These are phyloP conservation scores for Sarocladium strictum DNA, from an alignment of 2,329 filamentous ascomycete species.

Conservation along the genomic window DNA sequence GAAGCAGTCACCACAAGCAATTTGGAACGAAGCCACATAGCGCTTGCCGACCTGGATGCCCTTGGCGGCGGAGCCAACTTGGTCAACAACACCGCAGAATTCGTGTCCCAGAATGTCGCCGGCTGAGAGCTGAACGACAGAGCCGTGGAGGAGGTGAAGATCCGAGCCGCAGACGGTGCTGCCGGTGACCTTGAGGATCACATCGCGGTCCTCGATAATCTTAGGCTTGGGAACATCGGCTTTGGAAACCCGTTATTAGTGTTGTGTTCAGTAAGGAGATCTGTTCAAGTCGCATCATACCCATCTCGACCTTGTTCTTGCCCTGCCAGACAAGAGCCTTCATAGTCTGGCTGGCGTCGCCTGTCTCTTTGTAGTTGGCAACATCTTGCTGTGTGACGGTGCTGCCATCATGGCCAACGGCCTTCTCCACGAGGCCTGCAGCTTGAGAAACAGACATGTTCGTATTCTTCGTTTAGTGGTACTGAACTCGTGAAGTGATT, in stretches of 20 bases:
- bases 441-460: conserved; percentile 58
- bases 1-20: conserved; percentile 67
- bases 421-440: conserved; percentile 61
- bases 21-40: conserved; percentile 83
- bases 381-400: conserved; percentile 64
- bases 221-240: conserved; percentile 64
- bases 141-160: conserved; percentile 49
- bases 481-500: too few species aligned
- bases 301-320: conserved; percentile 69
- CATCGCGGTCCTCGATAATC: conserved; percentile 67
- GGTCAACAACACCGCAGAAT: conserved; percentile 51
- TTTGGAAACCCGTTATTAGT: conserved; percentile 17
- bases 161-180: conserved; percentile 54
- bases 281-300: too few species aligned
- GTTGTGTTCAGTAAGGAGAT: too few species aligned
- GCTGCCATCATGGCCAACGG: conserved; percentile 61
- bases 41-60: conserved; percentile 55
- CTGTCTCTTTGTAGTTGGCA: conserved; percentile 45
- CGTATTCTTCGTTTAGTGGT: background rate
- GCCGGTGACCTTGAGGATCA: conserved; percentile 73
- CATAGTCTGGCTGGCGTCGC: conserved; percentile 58
- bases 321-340: conserved; percentile 77
- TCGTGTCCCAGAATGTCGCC: conserved; percentile 64
- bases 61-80: conserved; percentile 43
- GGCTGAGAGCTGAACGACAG: conserved; percentile 52